Percentiles rank a stretch among this genome's conserved stretches.
phyloP scores from a whole-genome alignment of 225 moss, liverwort and hornwort genomes.

The Takakia lepidozioides region DNA sequence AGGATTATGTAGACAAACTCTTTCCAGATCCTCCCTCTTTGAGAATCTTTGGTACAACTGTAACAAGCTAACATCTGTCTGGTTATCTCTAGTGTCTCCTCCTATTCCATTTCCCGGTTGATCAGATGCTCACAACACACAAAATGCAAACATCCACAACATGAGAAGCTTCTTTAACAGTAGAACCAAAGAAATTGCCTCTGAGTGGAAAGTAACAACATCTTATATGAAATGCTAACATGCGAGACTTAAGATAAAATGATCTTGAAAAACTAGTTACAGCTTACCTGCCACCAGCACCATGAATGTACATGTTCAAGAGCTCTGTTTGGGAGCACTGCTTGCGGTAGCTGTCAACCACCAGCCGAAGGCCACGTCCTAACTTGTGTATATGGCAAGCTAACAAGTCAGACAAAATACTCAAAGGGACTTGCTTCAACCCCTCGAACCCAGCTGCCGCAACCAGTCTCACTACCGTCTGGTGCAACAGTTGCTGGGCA shows the following conservation, averaged over 20 bases:
- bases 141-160: no score
- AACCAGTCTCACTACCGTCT: slow-evolving; percentile 54
- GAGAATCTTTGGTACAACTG: no score
- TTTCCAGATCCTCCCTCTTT: no score
- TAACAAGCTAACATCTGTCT: no score
- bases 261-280: no score
- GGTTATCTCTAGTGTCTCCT: no score
- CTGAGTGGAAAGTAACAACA: slow-evolving; percentile 1
- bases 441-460: slow-evolving; percentile 72
- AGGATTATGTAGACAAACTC: no score
- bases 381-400: slow-evolving; percentile 44
- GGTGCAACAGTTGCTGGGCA: slow-evolving; percentile 60
- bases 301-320: slow-evolving; percentile 59
- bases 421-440: slow-evolving; percentile 55
- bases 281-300: slow-evolving; percentile 54
- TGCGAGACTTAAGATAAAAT: no score
- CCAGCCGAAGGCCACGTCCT: slow-evolving; percentile 50
- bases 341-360: slow-evolving; percentile 63
- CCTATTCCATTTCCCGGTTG: no score
- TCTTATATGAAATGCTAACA: background rate
- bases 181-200: background rate
- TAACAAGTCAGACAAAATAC: slow-evolving; percentile 52
- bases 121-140: no score
- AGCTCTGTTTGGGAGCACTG: slow-evolving; percentile 59
- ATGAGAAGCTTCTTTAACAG: no score